Conservation (phyloP, 805 yeast species). For the Pichia deserticola region DNA sequence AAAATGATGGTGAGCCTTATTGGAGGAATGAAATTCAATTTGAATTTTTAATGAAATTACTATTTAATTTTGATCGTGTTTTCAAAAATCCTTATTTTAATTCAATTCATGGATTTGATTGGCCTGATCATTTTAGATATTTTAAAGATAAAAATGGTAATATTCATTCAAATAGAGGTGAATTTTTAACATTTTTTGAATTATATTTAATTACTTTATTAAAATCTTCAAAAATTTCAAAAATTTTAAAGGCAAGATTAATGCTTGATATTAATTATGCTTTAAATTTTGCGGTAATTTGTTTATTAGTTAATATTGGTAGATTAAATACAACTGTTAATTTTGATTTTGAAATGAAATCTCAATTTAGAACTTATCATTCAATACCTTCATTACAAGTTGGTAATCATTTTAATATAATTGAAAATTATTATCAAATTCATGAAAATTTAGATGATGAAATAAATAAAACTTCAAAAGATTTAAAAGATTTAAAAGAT, state of each 20-base stretch:
- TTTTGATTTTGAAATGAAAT: conserved; percentile 91
- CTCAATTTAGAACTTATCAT: conserved; percentile 87
- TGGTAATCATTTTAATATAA: conserved; percentile 36
- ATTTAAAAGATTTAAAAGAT: background rate
- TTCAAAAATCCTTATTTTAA: conserved; percentile 56
- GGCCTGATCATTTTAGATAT: conserved; percentile 27
- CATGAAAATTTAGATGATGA: conserved; percentile 15
- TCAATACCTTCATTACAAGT: conserved; percentile 87
- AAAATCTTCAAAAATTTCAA: conserved; percentile 75
- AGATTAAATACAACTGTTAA: conserved; percentile 92
- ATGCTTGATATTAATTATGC: conserved; percentile 45
- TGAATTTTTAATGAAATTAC: conserved; percentile 60
- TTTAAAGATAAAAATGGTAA: conserved; percentile 21
- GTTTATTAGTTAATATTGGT: conserved; percentile 84
- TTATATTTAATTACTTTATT: conserved; percentile 76
- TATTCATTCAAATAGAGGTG: conserved; percentile 23
- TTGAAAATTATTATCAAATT: conserved; percentile 21
- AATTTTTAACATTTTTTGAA: conserved; percentile 70
- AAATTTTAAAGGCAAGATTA: conserved; percentile 71
- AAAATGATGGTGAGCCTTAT: conserved; percentile 86
- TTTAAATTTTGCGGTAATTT: conserved; percentile 32
- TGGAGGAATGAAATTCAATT: conserved; percentile 85
- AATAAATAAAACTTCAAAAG: conserved; percentile 8
- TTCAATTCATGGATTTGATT: conserved; percentile 29
- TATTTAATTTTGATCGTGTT: conserved; percentile 54